Evolutionary conservation across 345 rosid species (phyloP).

Genomic region (Salix viminalis): DNA sequence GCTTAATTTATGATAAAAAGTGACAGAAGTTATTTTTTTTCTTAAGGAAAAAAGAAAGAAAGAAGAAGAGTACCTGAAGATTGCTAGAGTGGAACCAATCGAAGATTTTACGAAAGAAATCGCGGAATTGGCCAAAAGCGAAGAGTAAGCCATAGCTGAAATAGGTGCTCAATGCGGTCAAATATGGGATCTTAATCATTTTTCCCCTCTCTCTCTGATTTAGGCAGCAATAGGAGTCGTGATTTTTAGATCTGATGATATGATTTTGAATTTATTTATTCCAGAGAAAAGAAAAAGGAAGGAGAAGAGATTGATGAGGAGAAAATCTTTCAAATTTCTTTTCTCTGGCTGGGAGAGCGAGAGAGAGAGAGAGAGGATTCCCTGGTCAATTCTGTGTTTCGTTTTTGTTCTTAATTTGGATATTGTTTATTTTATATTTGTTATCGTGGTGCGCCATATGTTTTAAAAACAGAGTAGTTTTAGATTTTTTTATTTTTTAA

Average conservation of each 20-base stretch:
- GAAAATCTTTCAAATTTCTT: too few relatives aligned
- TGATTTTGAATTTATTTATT: not conserved
- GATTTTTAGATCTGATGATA: not conserved
- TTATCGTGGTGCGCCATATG: too few relatives aligned
- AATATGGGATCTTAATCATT: conserved; percentile 74
- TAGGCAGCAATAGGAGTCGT: not conserved
- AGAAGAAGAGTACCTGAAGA: conserved; percentile 41
- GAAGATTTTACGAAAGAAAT: conserved; percentile 59
- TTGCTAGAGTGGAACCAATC: conserved; percentile 54
- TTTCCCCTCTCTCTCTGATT: not conserved
- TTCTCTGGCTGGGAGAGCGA: too few relatives aligned
- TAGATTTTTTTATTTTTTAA: too few relatives aligned
- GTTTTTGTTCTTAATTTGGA: too few relatives aligned
- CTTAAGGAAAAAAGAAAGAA: not conserved
- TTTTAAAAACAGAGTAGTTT: too few relatives aligned
- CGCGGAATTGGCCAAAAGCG: conserved; percentile 73
- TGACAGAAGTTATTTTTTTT: not conserved
- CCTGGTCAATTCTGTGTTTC: too few relatives aligned
- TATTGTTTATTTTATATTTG: too few relatives aligned
- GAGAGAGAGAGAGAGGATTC: not conserved
- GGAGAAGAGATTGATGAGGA: not conserved
- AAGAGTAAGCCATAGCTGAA: conserved; percentile 78
- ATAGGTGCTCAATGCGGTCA: conserved; percentile 67
- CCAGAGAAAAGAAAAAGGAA: not conserved
- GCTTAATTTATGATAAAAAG: not conserved